Evolutionary conservation across 768 basidiomycete genomes (phyloP).

Genomic region (Lepiota brunneoincarnata): DNA sequence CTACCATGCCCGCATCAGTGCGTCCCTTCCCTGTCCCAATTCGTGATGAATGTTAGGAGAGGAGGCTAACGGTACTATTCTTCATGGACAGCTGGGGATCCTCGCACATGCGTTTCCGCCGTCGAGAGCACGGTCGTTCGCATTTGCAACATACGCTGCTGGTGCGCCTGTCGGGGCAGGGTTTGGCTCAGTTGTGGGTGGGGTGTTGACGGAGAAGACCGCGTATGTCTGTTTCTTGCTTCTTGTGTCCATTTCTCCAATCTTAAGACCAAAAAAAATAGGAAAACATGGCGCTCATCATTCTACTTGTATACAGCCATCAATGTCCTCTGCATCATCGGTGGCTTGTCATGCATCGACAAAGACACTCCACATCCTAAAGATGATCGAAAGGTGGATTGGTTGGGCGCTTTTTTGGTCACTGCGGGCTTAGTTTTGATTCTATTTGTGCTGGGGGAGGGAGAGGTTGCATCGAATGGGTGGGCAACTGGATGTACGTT

Average conservation of each 20-base stretch:
- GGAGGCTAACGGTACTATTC: no score
- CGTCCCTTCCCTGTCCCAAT: slow-evolving; percentile 14
- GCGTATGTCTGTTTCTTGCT: slow-evolving; percentile 23
- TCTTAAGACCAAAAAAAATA: slow-evolving; percentile 13
- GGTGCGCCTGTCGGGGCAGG: slow-evolving; percentile 83
- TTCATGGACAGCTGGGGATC: slow-evolving; percentile 60
- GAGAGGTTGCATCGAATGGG: slow-evolving; percentile 49
- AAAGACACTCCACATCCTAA: slow-evolving; percentile 45
- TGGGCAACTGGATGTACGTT: slow-evolving; percentile 51
- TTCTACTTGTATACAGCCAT: slow-evolving; percentile 61
- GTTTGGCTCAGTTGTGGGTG: slow-evolving; percentile 68
- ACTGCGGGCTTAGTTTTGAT: slow-evolving; percentile 68
- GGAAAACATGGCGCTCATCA: slow-evolving; percentile 63
- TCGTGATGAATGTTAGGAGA: not conserved
- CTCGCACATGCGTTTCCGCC: slow-evolving; percentile 79
- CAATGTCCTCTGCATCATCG: slow-evolving; percentile 45
- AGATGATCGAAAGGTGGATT: slow-evolving; percentile 58
- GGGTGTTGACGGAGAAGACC: slow-evolving; percentile 61
- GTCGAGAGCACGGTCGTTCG: slow-evolving; percentile 58
- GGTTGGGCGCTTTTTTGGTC: slow-evolving; percentile 66
- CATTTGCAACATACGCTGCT: slow-evolving; percentile 81
- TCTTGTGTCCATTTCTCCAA: not conserved
- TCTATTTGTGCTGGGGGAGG: slow-evolving; percentile 72
- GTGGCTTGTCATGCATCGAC: slow-evolving; percentile 61
- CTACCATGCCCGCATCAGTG: slow-evolving; percentile 71